These are phyloP conservation scores for Annona squamosa DNA, from an alignment of 164 flowering plant genomes.

Conservation along the genomic window DNA sequence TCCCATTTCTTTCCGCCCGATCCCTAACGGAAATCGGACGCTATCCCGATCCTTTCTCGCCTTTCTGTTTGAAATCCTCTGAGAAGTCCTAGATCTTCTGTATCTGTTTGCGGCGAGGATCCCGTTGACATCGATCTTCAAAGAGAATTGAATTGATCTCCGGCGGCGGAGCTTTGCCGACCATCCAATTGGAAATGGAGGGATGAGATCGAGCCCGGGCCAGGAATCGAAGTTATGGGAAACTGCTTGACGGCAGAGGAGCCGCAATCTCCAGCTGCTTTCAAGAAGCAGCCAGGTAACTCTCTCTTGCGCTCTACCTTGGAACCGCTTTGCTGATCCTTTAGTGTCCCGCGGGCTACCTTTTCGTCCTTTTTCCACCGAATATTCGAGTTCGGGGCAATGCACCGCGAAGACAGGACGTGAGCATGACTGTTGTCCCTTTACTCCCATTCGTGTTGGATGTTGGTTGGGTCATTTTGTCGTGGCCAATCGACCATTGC, in stretches of 20 bases:
- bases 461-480: too few relatives aligned
- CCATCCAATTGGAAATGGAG: slow-evolving; percentile 8
- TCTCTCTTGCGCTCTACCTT: background rate
- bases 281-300: background rate
- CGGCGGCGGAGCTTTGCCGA: background rate
- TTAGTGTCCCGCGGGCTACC: background rate
- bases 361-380: background rate
- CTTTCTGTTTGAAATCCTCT: background rate
- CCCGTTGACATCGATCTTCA: background rate
- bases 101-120: background rate
- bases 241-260: slow-evolving; percentile 26
- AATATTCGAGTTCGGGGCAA: background rate
- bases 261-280: background rate
- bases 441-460: too few relatives aligned
- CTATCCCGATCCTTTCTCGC: background rate
- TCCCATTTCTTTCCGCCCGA: slow-evolving; percentile 5
- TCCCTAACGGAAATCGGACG: slow-evolving; percentile 2
- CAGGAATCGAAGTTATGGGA: slow-evolving; percentile 29
- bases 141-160: background rate
- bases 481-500: too few relatives aligned
- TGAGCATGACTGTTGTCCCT: too few relatives aligned
- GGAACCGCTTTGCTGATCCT: background rate
- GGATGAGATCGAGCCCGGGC: slow-evolving; percentile 6
- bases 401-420: background rate
- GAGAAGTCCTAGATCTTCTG: background rate